Evolutionary conservation across 371 early-diverging fungal species (phyloP).

Genomic region (Lichtheimia ramosa): DNA sequence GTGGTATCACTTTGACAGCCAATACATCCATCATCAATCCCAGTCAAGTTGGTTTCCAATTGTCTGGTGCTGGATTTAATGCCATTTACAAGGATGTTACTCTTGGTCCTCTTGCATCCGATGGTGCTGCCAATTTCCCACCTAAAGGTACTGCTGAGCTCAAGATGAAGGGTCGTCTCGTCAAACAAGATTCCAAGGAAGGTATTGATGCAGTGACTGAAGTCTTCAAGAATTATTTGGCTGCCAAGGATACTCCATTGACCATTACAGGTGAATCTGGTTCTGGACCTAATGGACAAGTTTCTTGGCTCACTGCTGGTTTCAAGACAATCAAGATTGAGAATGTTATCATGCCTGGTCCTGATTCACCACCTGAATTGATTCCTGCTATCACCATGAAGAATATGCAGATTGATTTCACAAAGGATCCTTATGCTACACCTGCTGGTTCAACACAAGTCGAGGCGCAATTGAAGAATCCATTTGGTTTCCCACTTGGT

Average conservation of each 20-base stretch:
- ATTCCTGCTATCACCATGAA: conserved; percentile 37
- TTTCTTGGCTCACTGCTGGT: conserved; percentile 59
- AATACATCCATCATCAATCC: conserved; percentile 52
- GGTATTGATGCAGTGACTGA: conserved; percentile 54
- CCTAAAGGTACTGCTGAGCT: conserved; percentile 28
- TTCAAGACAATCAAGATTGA: conserved; percentile 53
- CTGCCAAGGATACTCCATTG: conserved; percentile 45
- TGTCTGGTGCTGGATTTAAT: conserved; percentile 37
- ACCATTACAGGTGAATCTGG: conserved; percentile 54
- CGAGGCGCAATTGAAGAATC: conserved; percentile 52
- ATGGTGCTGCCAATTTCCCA: conserved; percentile 37
- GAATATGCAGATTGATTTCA: conserved; percentile 56
- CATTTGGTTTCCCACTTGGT: conserved; percentile 62
- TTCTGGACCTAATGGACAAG: conserved; percentile 52
- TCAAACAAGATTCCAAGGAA: conserved; percentile 44
- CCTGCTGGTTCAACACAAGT: conserved; percentile 51
- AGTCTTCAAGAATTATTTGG: conserved; percentile 55
- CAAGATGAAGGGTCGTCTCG: conserved; percentile 55
- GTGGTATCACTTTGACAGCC: conserved; percentile 57
- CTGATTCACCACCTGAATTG: conserved; percentile 11
- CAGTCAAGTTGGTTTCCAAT: conserved; percentile 55
- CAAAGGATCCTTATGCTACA: conserved; percentile 51
- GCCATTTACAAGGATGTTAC: conserved; percentile 25
- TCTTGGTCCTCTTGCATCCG: conserved; percentile 38
- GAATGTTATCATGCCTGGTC: conserved; percentile 45